Percentiles rank a stretch among this genome's conserved stretches.
These are phyloP conservation scores for Boletus bicolor DNA, from an alignment of 768 basidiomycete genomes.

Conservation along the genomic window DNA sequence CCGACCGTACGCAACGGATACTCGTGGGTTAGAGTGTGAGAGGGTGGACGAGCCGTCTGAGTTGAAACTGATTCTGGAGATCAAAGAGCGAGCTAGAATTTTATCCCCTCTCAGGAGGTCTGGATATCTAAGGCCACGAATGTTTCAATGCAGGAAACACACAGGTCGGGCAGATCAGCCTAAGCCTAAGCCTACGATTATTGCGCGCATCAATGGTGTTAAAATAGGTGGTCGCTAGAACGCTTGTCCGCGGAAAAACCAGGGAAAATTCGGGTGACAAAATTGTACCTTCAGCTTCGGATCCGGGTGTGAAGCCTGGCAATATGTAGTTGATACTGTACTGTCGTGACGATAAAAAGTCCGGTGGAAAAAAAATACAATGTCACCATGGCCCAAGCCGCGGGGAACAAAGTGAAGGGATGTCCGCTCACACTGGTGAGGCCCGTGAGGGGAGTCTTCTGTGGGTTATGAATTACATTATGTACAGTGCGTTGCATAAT, in stretches of 20 bases:
- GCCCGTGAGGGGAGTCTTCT: too few species aligned
- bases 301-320: not conserved
- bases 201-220: not conserved
- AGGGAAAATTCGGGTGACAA: not conserved
- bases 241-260: not conserved
- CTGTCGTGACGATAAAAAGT: not conserved
- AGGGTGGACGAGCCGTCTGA: not conserved
- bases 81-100: not conserved
- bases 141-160: not conserved
- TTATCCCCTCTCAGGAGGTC: not conserved
- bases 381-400: not conserved
- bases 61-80: not conserved
- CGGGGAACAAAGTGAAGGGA: not conserved
- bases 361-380: not conserved
- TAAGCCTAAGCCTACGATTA: not conserved
- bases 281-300: not conserved
- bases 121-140: not conserved
- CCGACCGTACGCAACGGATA: not conserved
- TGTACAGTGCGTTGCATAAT: too few species aligned
- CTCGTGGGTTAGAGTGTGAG: slow-evolving; percentile 12
- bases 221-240: not conserved
- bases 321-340: not conserved
- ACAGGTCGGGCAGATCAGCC: not conserved
- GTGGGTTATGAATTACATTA: too few species aligned
- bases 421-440: too few species aligned